A percentile compares a stretch with the other conserved stretches of the same genome.
phyloP scores from a whole-genome alignment of 2,329 filamentous ascomycete genomes.

The Scedosporium minutisporum region DNA sequence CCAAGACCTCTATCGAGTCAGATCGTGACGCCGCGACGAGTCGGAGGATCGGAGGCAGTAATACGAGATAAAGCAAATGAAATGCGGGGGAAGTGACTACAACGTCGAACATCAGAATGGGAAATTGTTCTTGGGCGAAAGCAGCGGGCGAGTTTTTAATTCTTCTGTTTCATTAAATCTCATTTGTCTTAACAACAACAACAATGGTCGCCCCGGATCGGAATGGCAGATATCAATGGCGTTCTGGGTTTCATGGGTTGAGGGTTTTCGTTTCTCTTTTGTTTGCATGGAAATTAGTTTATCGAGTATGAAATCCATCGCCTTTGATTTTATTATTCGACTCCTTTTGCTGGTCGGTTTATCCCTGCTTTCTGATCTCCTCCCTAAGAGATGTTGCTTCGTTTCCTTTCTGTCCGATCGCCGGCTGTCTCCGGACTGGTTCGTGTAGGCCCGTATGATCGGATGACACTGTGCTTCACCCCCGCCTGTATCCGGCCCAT shows the following conservation, averaged over 20 bases:
- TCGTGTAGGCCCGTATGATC: too few species aligned
- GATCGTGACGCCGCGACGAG: not conserved
- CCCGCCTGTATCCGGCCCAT: too few species aligned
- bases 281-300: too few species aligned
- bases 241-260: not conserved
- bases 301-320: too few species aligned
- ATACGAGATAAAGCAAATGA: conserved; percentile 13
- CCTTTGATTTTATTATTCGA: too few species aligned
- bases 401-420: too few species aligned
- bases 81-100: not conserved
- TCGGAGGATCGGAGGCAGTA: not conserved
- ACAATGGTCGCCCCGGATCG: not conserved
- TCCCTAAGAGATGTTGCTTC: too few species aligned
- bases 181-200: not conserved
- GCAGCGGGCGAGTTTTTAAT: not conserved
- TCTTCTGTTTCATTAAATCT: conserved; percentile 4
- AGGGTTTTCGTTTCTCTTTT: too few species aligned
- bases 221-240: not conserved
- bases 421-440: too few species aligned
- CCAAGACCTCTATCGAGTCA: not conserved
- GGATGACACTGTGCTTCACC: too few species aligned
- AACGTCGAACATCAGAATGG: not conserved
- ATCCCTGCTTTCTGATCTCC: too few species aligned
- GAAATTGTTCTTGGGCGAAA: conserved; percentile 3
- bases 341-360: too few species aligned